Conservation (phyloP, 2,329 filamentous ascomycete species). For the Ophiostoma sp. region DNA sequence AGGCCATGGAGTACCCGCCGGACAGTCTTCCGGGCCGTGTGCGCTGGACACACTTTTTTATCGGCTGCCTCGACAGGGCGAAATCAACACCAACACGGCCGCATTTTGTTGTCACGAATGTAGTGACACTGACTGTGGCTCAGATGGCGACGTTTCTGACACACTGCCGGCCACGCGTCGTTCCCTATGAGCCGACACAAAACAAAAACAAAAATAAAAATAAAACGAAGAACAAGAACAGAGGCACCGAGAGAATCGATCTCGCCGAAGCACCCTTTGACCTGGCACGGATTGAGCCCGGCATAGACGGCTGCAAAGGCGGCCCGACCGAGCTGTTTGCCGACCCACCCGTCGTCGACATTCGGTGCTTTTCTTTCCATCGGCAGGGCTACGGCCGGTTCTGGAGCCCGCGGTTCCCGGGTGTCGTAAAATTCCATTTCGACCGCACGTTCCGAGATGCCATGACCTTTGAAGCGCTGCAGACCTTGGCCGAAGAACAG, state of each 20-base stretch:
- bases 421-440: conserved; percentile 68
- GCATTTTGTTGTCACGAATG: conserved; percentile 60
- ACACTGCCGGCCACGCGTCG: conserved; percentile 42
- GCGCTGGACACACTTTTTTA: conserved; percentile 73
- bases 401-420: conserved; percentile 71
- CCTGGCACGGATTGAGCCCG: conserved; percentile 42
- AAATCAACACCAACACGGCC: conserved; percentile 37
- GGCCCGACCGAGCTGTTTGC: conserved; percentile 54
- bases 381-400: conserved; percentile 63
- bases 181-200: conserved; percentile 29
- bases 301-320: conserved; percentile 38
- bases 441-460: conserved; percentile 67
- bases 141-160: conserved; percentile 48
- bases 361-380: conserved; percentile 75
- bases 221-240: too few relatives aligned
- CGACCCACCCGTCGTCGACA: conserved; percentile 69
- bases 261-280: conserved; percentile 32
- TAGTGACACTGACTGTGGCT: conserved; percentile 50
- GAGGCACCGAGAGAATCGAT: too few relatives aligned
- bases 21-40: conserved; percentile 43
- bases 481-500: conserved; percentile 50
- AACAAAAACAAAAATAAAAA: neutral
- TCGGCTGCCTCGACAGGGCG: conserved; percentile 63
- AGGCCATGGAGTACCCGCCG: conserved; percentile 47
- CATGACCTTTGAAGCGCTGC: conserved; percentile 63